Evolutionary conservation across 2,329 filamentous ascomycete species (phyloP).

Genomic region (Huntiella abstrusa): DNA sequence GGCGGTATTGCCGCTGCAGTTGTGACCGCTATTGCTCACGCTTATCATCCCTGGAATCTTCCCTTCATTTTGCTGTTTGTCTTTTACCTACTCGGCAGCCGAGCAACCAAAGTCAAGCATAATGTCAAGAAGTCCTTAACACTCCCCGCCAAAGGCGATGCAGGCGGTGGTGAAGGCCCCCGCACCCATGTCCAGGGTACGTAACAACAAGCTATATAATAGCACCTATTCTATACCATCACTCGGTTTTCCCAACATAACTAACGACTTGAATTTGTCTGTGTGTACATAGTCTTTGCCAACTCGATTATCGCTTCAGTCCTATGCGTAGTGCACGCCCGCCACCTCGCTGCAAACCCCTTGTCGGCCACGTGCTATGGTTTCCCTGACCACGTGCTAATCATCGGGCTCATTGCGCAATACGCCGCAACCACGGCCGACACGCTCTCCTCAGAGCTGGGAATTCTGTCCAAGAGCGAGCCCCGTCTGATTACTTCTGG

Average conservation of each 20-base stretch:
- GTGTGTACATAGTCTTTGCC: conserved; percentile 41
- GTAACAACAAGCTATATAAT: not conserved
- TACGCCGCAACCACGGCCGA: conserved; percentile 87
- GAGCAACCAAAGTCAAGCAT: conserved; percentile 78
- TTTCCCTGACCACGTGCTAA: conserved; percentile 42
- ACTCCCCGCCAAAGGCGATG: conserved; percentile 50
- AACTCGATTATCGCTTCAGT: conserved; percentile 69
- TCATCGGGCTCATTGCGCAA: conserved; percentile 53
- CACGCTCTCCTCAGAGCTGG: conserved; percentile 87
- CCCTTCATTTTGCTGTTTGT: conserved; percentile 68
- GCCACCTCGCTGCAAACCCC: conserved; percentile 32
- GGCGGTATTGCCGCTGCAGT: conserved; percentile 53
- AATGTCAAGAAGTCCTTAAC: conserved; percentile 69
- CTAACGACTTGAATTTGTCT: not conserved
- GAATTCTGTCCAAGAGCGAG: conserved; percentile 58
- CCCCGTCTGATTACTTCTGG: conserved; percentile 77
- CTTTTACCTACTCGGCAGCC: conserved; percentile 74
- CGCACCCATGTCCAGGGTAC: conserved; percentile 64
- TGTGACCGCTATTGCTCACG: conserved; percentile 60
- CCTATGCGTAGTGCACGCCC: conserved; percentile 37
- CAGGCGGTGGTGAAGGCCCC: conserved; percentile 65
- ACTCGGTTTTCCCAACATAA: not conserved
- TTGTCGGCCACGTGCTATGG: conserved; percentile 26
- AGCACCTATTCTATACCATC: too few species aligned
- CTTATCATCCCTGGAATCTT: conserved; percentile 82